Percentiles rank a stretch among this genome's conserved stretches.
phyloP scores from a whole-genome alignment of 2,329 filamentous ascomycete species.

The Sporothrix luriei region DNA sequence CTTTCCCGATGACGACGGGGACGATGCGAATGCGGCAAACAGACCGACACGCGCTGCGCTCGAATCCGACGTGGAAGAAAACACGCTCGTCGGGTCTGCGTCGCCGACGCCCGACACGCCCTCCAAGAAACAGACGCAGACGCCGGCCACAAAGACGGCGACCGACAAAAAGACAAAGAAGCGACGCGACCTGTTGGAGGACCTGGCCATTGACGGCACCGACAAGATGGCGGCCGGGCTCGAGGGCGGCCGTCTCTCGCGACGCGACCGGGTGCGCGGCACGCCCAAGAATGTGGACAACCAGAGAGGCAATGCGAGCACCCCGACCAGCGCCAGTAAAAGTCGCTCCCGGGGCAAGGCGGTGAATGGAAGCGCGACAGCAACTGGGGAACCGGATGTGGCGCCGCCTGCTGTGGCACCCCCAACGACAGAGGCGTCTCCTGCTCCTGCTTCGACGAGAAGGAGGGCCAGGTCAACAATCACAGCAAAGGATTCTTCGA shows the following conservation, averaged over 20 bases:
- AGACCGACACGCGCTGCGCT: neutral
- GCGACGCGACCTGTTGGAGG: conserved; percentile 32
- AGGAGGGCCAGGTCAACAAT: neutral
- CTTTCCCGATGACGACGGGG: conserved; percentile 31
- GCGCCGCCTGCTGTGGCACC: neutral
- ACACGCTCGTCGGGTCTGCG: conserved; percentile 31
- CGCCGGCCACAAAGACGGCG: neutral
- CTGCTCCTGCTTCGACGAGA: conserved; percentile 1
- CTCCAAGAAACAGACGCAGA: conserved; percentile 30
- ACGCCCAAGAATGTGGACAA: conserved; percentile 30
- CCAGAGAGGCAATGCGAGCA: neutral
- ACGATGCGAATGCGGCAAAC: neutral
- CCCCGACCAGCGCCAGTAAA: neutral
- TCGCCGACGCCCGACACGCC: conserved; percentile 33
- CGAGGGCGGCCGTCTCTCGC: conserved; percentile 52
- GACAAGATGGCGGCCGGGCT: conserved; percentile 55
- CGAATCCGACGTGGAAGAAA: conserved; percentile 13
- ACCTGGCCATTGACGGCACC: conserved; percentile 35
- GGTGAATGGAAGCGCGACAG: neutral
- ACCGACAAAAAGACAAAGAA: conserved; percentile 30
- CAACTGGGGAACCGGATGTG: neutral
- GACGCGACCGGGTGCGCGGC: conserved; percentile 41
- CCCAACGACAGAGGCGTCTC: neutral
- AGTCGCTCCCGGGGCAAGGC: conserved; percentile 2
- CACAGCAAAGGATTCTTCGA: neutral